Conservation (phyloP, 2,329 filamentous ascomycete genomes). For the Lachnellula suecica region DNA sequence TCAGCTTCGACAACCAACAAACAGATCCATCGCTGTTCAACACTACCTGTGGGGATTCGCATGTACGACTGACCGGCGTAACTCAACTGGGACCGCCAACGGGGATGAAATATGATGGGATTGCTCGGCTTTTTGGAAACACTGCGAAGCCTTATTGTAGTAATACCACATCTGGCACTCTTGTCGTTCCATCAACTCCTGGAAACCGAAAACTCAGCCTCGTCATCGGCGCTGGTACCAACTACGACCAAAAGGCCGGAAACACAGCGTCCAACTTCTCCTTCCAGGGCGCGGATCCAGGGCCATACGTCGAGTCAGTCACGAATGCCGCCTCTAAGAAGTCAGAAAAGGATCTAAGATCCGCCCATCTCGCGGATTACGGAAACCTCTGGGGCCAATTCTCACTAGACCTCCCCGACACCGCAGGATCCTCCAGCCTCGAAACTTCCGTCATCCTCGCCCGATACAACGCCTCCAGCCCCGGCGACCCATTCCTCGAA, state of each 20-base stretch:
- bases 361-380: constrained; percentile 42
- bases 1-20: constrained; percentile 44
- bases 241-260: constrained; percentile 51
- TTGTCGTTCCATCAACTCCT: constrained; percentile 30
- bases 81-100: constrained; percentile 40
- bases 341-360: constrained; percentile 31
- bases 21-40: constrained; percentile 30
- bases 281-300: constrained; percentile 49
- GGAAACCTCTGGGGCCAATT: constrained; percentile 39
- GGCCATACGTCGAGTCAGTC: constrained; percentile 34
- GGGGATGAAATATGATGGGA: constrained; percentile 45
- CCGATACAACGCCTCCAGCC: constrained; percentile 31
- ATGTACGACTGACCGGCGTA: constrained; percentile 34
- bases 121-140: constrained; percentile 32
- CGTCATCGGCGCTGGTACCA: constrained; percentile 44
- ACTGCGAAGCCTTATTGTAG: constrained; percentile 13
- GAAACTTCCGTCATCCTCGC: constrained; percentile 40
- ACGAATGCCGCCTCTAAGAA: constrained; percentile 36
- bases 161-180: constrained; percentile 22
- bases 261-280: constrained; percentile 42
- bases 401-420: constrained; percentile 44
- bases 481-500: constrained; percentile 51
- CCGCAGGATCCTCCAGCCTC: constrained; percentile 36
- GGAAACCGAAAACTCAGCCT: constrained; percentile 34
- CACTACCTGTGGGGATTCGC: constrained; percentile 33